A percentile compares a stretch with the other conserved stretches of the same genome.
Conservation (phyloP, 768 basidiomycete genomes). For the Roridomyces roridus region DNA sequence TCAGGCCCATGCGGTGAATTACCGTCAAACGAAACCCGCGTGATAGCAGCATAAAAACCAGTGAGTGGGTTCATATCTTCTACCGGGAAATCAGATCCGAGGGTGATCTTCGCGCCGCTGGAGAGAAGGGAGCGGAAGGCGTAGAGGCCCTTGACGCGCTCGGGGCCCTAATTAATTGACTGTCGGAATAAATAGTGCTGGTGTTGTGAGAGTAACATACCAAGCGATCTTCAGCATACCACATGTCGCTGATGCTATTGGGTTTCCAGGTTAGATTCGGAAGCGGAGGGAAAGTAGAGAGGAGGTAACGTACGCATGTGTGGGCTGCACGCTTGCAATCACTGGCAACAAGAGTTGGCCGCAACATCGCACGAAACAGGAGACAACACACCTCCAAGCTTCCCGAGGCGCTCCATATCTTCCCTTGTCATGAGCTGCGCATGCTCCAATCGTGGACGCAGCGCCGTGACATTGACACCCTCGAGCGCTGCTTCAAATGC, state of each 20-base stretch:
- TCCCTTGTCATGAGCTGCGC: constrained; percentile 81
- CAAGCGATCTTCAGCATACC: constrained; percentile 85
- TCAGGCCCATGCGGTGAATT: constrained; percentile 82
- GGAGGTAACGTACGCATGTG: constrained; percentile 73
- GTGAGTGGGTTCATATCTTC: constrained; percentile 89
- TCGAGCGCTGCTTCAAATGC: constrained; percentile 75
- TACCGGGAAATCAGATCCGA: constrained; percentile 95
- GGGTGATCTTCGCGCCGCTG: constrained; percentile 73
- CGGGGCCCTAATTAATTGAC: constrained; percentile 61
- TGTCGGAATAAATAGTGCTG: constrained; percentile 1
- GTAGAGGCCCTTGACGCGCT: constrained; percentile 87
- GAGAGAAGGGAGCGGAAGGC: constrained; percentile 81
- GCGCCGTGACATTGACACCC: constrained; percentile 46
- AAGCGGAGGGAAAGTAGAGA: not conserved
- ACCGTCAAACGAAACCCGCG: constrained; percentile 74
- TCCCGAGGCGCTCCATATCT: constrained; percentile 74
- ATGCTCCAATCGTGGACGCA: constrained; percentile 89
- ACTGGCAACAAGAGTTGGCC: constrained; percentile 53
- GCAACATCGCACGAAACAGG: not conserved
- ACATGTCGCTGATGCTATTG: constrained; percentile 84
- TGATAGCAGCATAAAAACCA: constrained; percentile 89
- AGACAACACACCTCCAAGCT: constrained; percentile 67
- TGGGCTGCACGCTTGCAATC: constrained; percentile 91
- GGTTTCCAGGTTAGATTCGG: not conserved
- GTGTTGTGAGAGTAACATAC: constrained; percentile 41